A percentile compares a stretch with the other conserved stretches of the same genome.
These are phyloP conservation scores for Kurtzmaniella natalensis DNA, from an alignment of 1,139 yeast genomes.

Conservation along the genomic window DNA sequence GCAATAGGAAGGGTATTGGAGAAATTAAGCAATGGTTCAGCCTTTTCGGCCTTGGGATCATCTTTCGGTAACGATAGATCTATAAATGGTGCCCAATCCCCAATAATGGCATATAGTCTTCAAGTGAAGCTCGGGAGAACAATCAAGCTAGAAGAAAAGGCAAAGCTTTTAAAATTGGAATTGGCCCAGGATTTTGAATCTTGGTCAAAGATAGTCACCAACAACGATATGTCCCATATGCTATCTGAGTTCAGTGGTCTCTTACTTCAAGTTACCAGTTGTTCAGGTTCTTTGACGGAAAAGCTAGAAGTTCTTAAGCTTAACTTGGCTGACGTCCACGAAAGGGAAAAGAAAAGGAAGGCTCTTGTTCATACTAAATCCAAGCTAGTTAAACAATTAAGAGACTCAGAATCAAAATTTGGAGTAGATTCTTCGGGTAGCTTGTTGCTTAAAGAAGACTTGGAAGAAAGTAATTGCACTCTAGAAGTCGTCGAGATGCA, in stretches of 20 bases:
- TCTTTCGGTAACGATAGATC: slow-evolving; percentile 3
- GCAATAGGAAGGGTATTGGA: slow-evolving; percentile 28
- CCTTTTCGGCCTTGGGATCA: slow-evolving; percentile 4
- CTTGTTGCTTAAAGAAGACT: slow-evolving; percentile 38
- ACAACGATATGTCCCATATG: slow-evolving; percentile 33
- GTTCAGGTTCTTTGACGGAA: slow-evolving; percentile 29
- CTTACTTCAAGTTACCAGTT: slow-evolving; percentile 29
- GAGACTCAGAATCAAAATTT: slow-evolving; percentile 38
- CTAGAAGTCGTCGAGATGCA: slow-evolving; percentile 50
- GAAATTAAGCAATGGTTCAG: slow-evolving; percentile 19
- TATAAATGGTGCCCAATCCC: not conserved
- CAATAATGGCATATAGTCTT: slow-evolving; percentile 15
- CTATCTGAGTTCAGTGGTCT: slow-evolving; percentile 37
- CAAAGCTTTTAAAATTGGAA: slow-evolving; percentile 28
- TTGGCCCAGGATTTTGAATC: slow-evolving; percentile 31
- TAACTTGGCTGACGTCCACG: slow-evolving; percentile 42
- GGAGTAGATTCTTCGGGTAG: slow-evolving; percentile 44
- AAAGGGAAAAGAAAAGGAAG: slow-evolving; percentile 46
- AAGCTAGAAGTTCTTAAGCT: slow-evolving; percentile 37
- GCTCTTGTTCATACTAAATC: slow-evolving; percentile 30
- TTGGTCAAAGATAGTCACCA: slow-evolving; percentile 43
- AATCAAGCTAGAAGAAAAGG: slow-evolving; percentile 30
- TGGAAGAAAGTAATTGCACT: slow-evolving; percentile 48
- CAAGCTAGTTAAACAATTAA: slow-evolving; percentile 30
- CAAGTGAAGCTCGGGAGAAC: slow-evolving; percentile 26